Evolutionary conservation across 129 eudicot genomes (phyloP).

Genomic region (Saussurea involucrata): DNA sequence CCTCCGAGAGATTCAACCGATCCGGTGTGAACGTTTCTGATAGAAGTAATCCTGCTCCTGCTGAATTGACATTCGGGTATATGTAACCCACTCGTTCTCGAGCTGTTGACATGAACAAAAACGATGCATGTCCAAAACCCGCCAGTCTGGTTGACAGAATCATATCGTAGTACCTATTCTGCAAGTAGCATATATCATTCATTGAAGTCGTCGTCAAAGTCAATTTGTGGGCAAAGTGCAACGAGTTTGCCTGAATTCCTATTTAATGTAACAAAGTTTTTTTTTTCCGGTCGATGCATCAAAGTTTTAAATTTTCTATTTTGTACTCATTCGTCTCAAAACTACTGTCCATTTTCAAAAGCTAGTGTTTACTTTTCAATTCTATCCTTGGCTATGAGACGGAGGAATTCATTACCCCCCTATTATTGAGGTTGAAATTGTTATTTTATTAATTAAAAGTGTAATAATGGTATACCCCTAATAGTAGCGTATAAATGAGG

Average conservation of each 20-base stretch:
- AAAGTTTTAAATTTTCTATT: not conserved
- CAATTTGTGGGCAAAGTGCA: not conserved
- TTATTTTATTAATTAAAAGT: not conserved
- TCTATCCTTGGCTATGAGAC: not conserved
- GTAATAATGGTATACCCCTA: no score
- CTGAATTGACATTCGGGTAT: constrained; percentile 88
- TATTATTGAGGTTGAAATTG: not conserved
- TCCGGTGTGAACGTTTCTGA: constrained; percentile 75
- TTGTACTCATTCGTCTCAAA: not conserved
- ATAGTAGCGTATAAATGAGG: no score
- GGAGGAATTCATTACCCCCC: not conserved
- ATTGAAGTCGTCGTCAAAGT: not conserved
- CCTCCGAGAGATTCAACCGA: constrained; percentile 62
- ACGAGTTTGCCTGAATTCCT: not conserved
- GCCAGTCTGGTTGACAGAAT: constrained; percentile 80
- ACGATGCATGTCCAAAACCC: constrained; percentile 94
- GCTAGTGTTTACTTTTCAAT: no score
- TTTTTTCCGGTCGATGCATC: no score
- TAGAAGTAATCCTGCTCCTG: constrained; percentile 88
- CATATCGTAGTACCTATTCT: constrained; percentile 86
- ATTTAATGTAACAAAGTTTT: not conserved
- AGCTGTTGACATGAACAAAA: constrained; percentile 87
- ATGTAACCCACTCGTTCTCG: constrained; percentile 69
- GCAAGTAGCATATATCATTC: constrained; percentile 23
- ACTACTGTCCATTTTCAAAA: no score